A percentile compares a stretch with the other conserved stretches of the same genome.
phyloP scores from a whole-genome alignment of 768 basidiomycete species.

The Russula compacta region DNA sequence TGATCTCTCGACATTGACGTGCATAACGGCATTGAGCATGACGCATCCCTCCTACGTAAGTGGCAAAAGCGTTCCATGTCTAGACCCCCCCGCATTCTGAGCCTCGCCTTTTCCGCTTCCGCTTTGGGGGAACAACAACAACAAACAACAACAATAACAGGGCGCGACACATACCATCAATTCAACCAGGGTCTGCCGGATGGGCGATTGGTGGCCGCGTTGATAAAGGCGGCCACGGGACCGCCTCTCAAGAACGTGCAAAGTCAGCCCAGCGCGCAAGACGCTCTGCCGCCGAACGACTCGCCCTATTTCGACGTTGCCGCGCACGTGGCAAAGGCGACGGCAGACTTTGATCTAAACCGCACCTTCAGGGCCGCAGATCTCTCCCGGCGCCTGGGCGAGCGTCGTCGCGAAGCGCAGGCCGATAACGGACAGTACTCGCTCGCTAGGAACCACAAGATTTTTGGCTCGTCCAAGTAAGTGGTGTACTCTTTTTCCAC shows the following conservation, averaged over 20 bases:
- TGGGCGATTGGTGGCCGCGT: constrained; percentile 39
- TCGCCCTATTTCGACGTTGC: constrained; percentile 8
- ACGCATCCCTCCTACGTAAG: constrained; percentile 53
- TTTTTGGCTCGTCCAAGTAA: constrained; percentile 62
- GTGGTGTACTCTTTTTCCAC: constrained; percentile 22
- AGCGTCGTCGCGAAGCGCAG: constrained; percentile 52
- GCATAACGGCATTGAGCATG: constrained; percentile 72
- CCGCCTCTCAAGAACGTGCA: constrained; percentile 28
- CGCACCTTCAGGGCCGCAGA: constrained; percentile 46
- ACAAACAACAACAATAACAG: constrained; percentile 26
- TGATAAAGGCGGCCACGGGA: constrained; percentile 52
- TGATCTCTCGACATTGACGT: constrained; percentile 58
- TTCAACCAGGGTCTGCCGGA: constrained; percentile 49
- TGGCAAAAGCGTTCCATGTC: constrained; percentile 2
- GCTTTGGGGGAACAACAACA: too few relatives aligned
- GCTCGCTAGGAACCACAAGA: constrained; percentile 40
- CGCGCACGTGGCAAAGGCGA: constrained; percentile 1
- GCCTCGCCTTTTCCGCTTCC: background rate
- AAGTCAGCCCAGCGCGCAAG: background rate
- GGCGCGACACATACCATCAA: constrained; percentile 40
- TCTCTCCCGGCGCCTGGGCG: constrained; percentile 45
- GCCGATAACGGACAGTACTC: constrained; percentile 48
- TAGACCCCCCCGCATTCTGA: background rate
- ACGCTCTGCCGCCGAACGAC: constrained; percentile 1
- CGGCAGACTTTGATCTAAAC: constrained; percentile 8